Percentiles rank a stretch among this genome's conserved stretches.
phyloP scores from a whole-genome alignment of 2,329 filamentous ascomycete species.

The Nakataea oryzae region DNA sequence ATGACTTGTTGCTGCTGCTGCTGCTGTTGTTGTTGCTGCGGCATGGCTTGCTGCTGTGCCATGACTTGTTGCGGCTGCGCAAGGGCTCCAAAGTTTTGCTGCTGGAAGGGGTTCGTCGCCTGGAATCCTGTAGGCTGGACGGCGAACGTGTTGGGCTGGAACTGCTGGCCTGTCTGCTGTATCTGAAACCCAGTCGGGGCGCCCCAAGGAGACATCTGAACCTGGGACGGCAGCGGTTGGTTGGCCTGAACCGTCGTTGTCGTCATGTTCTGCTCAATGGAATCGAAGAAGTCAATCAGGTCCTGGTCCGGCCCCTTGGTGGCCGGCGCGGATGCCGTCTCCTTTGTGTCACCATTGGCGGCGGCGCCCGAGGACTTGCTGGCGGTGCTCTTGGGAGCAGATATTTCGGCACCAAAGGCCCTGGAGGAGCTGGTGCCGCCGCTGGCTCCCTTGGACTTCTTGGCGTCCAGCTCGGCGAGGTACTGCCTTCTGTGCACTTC shows the following conservation, averaged over 20 bases:
- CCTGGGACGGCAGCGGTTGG: conserved; percentile 14
- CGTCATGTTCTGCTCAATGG: conserved; percentile 82
- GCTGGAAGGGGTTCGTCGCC: conserved; percentile 30
- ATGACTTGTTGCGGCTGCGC: conserved; percentile 17
- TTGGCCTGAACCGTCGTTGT: conserved; percentile 43
- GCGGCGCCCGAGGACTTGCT: conserved; percentile 30
- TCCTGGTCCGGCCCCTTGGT: conserved; percentile 60
- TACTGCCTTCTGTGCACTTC: conserved; percentile 90
- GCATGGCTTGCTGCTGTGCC: conserved; percentile 24
- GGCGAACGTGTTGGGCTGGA: conserved; percentile 29
- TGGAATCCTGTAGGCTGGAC: conserved; percentile 28
- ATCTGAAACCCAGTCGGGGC: conserved; percentile 24
- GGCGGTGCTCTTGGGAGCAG: conserved; percentile 20
- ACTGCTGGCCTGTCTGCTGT: conserved; percentile 23
- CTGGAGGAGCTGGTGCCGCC: conserved; percentile 14
- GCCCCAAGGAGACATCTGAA: conserved; percentile 26
- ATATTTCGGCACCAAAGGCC: conserved; percentile 23
- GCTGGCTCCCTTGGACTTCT: conserved; percentile 35
- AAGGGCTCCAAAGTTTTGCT: conserved; percentile 21
- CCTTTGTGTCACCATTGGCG: conserved; percentile 20
- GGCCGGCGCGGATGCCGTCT: conserved; percentile 22
- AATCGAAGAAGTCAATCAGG: conserved; percentile 90
- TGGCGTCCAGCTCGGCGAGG: conserved; percentile 71
- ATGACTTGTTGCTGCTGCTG: conserved; percentile 21
- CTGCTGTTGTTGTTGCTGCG: conserved; percentile 12